Base-by-base conservation (phyloP, 257 asterid species). In the Haberlea rhodopensis region DNA sequence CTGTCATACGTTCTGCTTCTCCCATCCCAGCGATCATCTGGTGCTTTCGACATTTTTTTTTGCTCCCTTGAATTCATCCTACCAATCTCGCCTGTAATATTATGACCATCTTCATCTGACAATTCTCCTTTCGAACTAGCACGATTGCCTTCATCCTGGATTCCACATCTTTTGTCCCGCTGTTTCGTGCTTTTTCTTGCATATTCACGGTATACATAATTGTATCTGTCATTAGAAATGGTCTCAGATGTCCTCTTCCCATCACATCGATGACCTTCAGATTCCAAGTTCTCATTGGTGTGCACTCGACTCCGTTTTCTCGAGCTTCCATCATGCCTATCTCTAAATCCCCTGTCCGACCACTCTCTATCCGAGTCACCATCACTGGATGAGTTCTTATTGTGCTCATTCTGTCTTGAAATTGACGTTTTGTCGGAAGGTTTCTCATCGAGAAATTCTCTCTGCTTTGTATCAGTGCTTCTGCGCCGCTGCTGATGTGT, bases 361-460 rank as follows among this genome's bases (percentile, higher is more conserved):
- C 72, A 66, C 68, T 71, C 65, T 59, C 43, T 48, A 51, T 79
- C 84, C 68, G 86, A 75, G 58, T 76, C 87, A 29, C 68, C 65
- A 60, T 73, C 76, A 22, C 65, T 52, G 26, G 72, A 54, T 43
- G 71, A 75, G 68, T 29, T 61, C 71, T 75, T 76, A 25, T 65
- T 43, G 37, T 52, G 73, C 19, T 23, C 62, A 71, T 59, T 73
- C 27, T 74, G 76, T 46, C 76, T 62, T 57, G 71, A 65, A 37
- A 24, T 31, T 62, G 76, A 62, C 69, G 58, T 62, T 52, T 70
- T 77, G 62, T 72, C 71, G 6, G 16, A 32, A 29, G 62, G 65
- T 71, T 75, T 68, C 34, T 77, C 72, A 27, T 65, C 63, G 37
- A 71, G 68, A 69, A 52, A 32, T 54, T 79, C 82, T 60, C 71